A percentile compares a stretch with the other conserved stretches of the same genome.
phyloP scores from a whole-genome alignment of 2,329 filamentous ascomycete genomes.

The Amauroascus niger region DNA sequence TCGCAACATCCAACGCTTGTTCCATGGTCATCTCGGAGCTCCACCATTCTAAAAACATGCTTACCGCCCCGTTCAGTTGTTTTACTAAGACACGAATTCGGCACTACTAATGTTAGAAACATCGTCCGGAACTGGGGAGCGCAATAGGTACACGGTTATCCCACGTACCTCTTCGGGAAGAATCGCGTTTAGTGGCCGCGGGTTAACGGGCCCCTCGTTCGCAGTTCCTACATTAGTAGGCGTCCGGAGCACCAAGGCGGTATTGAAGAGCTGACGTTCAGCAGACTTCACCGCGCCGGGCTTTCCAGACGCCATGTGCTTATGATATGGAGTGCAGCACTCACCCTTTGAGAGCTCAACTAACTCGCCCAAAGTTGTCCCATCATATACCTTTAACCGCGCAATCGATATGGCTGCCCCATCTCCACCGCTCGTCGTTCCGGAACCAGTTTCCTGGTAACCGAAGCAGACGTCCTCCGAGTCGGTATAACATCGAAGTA shows the following conservation, averaged over 20 bases:
- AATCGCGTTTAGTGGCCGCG: conserved; percentile 22
- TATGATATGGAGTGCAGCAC: conserved; percentile 12
- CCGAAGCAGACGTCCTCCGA: conserved; percentile 43
- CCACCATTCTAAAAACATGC: conserved; percentile 33
- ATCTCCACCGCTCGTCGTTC: conserved; percentile 16
- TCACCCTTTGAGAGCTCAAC: conserved; percentile 23
- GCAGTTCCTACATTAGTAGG: conserved; percentile 20
- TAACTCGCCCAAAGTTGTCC: conserved; percentile 23
- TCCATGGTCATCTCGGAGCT: conserved; percentile 30
- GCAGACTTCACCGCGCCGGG: conserved; percentile 11
- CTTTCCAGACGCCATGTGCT: conserved; percentile 13
- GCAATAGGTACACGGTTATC: background rate
- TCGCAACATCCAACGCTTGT: conserved; percentile 40
- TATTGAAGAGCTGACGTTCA: conserved; percentile 29
- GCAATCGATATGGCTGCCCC: conserved; percentile 19
- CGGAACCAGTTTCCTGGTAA: conserved; percentile 26
- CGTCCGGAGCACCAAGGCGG: conserved; percentile 29
- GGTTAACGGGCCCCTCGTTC: conserved; percentile 12
- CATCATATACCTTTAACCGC: conserved; percentile 25
- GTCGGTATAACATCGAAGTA: conserved; percentile 39
- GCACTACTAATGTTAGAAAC: conserved; percentile 22
- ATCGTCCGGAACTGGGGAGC: background rate
- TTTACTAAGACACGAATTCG: conserved; percentile 31
- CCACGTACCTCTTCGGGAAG: conserved; percentile 30
- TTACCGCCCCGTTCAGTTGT: conserved; percentile 27